Conservation (phyloP, 345 rosid species). For the Gossypioides kirkii region DNA sequence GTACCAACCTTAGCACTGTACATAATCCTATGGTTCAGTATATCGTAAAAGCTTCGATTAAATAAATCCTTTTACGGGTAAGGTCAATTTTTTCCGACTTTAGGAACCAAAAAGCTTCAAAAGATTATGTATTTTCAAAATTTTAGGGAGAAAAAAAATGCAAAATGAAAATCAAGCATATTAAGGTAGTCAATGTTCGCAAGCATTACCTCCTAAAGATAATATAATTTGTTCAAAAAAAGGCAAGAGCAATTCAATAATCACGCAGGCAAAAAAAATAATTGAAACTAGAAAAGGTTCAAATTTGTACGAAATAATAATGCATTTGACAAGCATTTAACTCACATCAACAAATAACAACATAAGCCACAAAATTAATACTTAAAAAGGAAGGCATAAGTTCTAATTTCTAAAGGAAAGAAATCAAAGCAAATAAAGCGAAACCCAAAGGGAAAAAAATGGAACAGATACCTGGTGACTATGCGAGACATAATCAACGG, state of each 20-base stretch:
- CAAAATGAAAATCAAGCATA: not conserved
- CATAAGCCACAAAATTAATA: not conserved
- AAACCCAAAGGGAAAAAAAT: not conserved
- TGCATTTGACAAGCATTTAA: not conserved
- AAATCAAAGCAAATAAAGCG: not conserved
- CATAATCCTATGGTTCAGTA: not conserved
- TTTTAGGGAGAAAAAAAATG: not conserved
- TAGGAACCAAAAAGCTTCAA: not conserved
- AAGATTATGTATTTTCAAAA: not conserved
- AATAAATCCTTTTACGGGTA: too few relatives aligned
- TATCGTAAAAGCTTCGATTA: not conserved
- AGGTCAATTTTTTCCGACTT: too few relatives aligned
- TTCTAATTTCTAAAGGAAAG: not conserved
- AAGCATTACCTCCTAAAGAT: not conserved
- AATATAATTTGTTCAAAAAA: conserved; percentile 3
- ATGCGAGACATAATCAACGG: conserved; percentile 52
- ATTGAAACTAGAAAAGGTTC: not conserved
- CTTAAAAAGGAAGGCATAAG: not conserved
- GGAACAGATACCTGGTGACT: conserved; percentile 49
- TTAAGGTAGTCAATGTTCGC: not conserved
- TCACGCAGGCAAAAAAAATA: not conserved
- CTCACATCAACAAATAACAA: not conserved
- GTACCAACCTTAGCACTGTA: not conserved
- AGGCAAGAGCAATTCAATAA: not conserved
- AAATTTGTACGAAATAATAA: not conserved